Base-by-base conservation (phyloP, 1,139 yeast species). In the Ogataea hybrid region DNA sequence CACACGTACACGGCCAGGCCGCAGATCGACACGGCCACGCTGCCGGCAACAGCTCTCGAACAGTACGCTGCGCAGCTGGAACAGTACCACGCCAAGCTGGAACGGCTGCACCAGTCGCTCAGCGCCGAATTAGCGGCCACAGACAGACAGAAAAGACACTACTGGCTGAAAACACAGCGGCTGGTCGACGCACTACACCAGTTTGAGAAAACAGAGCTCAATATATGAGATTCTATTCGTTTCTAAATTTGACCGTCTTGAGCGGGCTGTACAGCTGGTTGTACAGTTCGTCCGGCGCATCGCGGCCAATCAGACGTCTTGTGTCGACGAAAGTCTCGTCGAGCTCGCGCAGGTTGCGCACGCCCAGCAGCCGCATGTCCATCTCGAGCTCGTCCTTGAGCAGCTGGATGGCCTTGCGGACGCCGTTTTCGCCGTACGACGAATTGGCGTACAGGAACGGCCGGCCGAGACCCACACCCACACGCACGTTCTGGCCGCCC, bases 301-400 rank as follows among this genome's bases (percentile, higher is more conserved):
- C 71, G 41, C 63, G 56, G 23, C 63, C 63, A 21, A 64, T 56
- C 40, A 70, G 51, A 22, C 66, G 58, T 27, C 68, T 59, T 9
- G 70, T 59, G 52, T 82, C 87, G 9, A 82, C 61, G 47, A 73
- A 65, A 6, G 69, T 65, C 11, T 80, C 81, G 50, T 77, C 70
- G 49, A 90, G 70, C 32, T 88, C 83, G 35, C 72, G 75, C 16
- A 90, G 67, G 20, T 70, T 71, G 17, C 77, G 79, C 25, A 77
- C 95, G 32, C 97, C 97, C 39, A 90, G 67, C 38, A 89, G 70
- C 51, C 96, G 73, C 97, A 90, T 87, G 63, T 84, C 80, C 92
- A 88, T 85, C 49, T 76, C 79, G 61, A 90, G 63, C 61, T 90
- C 97, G 47, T 83, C 89, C 58, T 81, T 84, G 53, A 90, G 69